phyloP scores from a whole-genome alignment of 1,284 basidiomycete genomes.

The Tausonia pullulans region DNA sequence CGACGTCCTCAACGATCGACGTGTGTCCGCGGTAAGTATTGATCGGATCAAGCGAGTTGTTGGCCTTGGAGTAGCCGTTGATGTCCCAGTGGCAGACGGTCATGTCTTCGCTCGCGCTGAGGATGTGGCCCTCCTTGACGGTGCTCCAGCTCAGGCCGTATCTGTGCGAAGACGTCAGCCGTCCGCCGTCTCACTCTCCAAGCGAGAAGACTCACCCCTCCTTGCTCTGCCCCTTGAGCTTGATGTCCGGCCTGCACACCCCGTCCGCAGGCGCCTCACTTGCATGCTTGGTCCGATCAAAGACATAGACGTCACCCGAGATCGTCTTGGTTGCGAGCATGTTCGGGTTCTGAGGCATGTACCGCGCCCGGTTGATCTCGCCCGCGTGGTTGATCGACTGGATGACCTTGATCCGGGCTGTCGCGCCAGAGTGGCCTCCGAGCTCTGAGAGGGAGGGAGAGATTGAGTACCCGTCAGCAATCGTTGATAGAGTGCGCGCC shows the following conservation, averaged over 20 bases:
- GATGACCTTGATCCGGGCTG: conserved; percentile 72
- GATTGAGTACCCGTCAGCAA: not conserved
- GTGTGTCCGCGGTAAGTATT: conserved; percentile 77
- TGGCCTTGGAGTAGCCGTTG: conserved; percentile 73
- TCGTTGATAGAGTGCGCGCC: not conserved
- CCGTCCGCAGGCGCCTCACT: conserved; percentile 78
- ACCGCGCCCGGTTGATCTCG: conserved; percentile 93
- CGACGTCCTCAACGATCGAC: conserved; percentile 90
- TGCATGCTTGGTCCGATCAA: conserved; percentile 94
- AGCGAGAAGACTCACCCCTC: conserved; percentile 59
- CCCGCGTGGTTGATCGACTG: conserved; percentile 94
- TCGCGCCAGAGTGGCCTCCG: conserved; percentile 64
- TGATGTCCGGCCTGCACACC: conserved; percentile 81
- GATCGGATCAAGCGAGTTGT: conserved; percentile 65
- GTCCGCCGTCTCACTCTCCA: not conserved
- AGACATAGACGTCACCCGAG: conserved; percentile 80
- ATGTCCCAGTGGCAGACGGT: conserved; percentile 97
- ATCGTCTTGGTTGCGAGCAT: conserved; percentile 91
- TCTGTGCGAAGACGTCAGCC: conserved; percentile 35
- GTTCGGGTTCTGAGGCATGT: conserved; percentile 98
- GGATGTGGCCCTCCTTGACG: conserved; percentile 64
- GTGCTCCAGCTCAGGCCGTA: conserved; percentile 93
- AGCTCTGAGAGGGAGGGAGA: conserved; percentile 46
- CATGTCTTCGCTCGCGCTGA: conserved; percentile 90
- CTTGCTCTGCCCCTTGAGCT: conserved; percentile 73